phyloP scores from a whole-genome alignment of 805 yeast species.

The Diddensiella santjacobensis region DNA sequence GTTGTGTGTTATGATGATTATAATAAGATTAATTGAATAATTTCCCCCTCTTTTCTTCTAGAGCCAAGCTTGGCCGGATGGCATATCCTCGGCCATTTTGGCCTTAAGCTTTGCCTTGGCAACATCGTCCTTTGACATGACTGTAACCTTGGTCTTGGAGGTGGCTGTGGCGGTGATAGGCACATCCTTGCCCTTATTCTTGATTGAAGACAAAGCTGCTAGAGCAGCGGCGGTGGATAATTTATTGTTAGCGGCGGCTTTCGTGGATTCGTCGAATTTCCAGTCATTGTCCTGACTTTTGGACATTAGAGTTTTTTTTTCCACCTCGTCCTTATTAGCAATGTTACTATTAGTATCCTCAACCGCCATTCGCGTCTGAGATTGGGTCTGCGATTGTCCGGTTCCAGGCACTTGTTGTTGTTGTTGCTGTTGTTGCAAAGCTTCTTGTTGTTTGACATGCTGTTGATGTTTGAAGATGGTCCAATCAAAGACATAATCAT shows the following conservation, averaged over 20 bases:
- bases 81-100: too few species aligned
- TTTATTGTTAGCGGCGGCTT: slow-evolving; percentile 1
- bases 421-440: slow-evolving; percentile 11
- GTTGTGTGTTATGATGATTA: too few species aligned
- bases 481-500: slow-evolving; percentile 97
- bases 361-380: slow-evolving; percentile 7
- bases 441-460: slow-evolving; percentile 18
- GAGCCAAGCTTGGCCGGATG: too few species aligned
- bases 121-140: too few species aligned
- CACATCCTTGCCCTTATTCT: not conserved
- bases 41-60: too few species aligned
- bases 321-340: not conserved
- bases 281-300: not conserved
- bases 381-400: not conserved
- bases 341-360: not conserved
- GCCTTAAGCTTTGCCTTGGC: too few species aligned
- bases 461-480: slow-evolving; percentile 67
- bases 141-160: too few species aligned
- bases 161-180: too few species aligned
- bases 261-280: slow-evolving; percentile 16
- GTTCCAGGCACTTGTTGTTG: slow-evolving; percentile 12
- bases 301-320: not conserved
- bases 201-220: not conserved
- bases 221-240: not conserved
- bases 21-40: too few species aligned